Base-by-base conservation (phyloP, 2,329 filamentous ascomycete genomes). In the Xylaria sp. region DNA sequence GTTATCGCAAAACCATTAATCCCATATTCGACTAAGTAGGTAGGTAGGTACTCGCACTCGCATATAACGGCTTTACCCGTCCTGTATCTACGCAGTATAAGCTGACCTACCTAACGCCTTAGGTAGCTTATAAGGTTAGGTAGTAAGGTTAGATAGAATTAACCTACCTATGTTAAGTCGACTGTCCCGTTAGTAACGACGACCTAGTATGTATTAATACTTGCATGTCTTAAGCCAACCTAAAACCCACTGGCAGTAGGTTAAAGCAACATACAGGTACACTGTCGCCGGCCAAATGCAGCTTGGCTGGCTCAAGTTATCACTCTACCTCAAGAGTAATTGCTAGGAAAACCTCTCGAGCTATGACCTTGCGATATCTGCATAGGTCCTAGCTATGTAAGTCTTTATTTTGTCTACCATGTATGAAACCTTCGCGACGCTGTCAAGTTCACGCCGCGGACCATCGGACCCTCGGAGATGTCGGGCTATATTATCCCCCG, bases 381-480 rank as follows among this genome's bases (percentile, higher is more conserved):
- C 8, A 13, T n/a, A n/a, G n/a, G n/a, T n/a, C n/a, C n/a, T n/a
- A 34, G 29, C 11, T 34, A 13, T 7, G 8, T 13, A 34, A 13
- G 29, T 11, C 29, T 34, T 13, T 34, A 13, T 13, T 34, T 13
- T 13, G 29, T 34, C 16, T 13, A n/a, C n/a, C n/a, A n/a, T n/a
- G n/a, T n/a, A 13, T 34, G 29, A 34, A 34, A 11, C 29, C 29
- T 34, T 52, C 41, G 11, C 17, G 38, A 29, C 18, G 34, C 39
- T 47, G 11, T 13, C 29, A 34, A 34, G 4, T 7, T 34, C 3
- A 34, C 11, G 29, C 29, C 29, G 37, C 42, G 47, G 39, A 38
- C 37, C 43, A 54, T 50, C 43, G 43, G 48, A 13, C 44, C 39
- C 52, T 34, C 29, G 29, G 29, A 13, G 8, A 11, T 34, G 29